phyloP scores from a whole-genome alignment of 495 filamentous ascomycete species.

The Xylaria scruposa region DNA sequence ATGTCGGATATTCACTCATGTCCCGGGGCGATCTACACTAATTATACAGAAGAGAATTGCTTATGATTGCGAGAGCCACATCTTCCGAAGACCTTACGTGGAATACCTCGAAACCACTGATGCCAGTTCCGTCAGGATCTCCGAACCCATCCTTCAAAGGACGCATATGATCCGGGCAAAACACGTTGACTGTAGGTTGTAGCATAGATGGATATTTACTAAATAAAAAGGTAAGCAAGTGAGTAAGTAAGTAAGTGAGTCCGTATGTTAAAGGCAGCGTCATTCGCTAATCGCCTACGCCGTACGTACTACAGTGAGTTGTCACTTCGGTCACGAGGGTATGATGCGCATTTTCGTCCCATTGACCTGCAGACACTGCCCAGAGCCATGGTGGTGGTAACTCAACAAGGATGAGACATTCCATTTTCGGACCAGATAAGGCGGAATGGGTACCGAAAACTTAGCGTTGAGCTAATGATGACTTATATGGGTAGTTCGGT shows the following conservation, averaged over 20 bases:
- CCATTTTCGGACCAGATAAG: constrained; percentile 17
- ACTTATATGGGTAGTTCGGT: not conserved
- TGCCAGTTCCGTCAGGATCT: not conserved
- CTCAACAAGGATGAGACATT: constrained; percentile 7
- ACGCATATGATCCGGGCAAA: not conserved
- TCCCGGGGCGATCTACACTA: constrained; percentile 15
- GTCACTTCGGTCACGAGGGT: constrained; percentile 23
- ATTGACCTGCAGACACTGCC: constrained; percentile 24
- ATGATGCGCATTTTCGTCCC: constrained; percentile 6
- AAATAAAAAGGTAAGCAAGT: constrained; percentile 11
- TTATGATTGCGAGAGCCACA: constrained; percentile 6
- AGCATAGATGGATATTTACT: not conserved
- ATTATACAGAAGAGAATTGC: constrained; percentile 6
- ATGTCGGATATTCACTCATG: not conserved
- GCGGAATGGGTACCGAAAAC: constrained; percentile 4
- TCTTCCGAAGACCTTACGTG: not conserved
- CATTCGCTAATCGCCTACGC: constrained; percentile 1
- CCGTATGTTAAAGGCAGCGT: not conserved
- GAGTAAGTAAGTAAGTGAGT: not conserved
- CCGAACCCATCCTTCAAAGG: not conserved
- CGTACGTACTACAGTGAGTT: constrained; percentile 6
- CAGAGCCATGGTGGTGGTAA: constrained; percentile 30
- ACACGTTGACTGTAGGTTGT: constrained; percentile 6
- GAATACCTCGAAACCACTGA: not conserved
- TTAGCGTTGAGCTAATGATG: not conserved